Evolutionary conservation across 2,329 filamentous ascomycete species (phyloP), one percentile per base, ranked within the genome.

Genomic region (Plenodomus biglobosus): DNA sequence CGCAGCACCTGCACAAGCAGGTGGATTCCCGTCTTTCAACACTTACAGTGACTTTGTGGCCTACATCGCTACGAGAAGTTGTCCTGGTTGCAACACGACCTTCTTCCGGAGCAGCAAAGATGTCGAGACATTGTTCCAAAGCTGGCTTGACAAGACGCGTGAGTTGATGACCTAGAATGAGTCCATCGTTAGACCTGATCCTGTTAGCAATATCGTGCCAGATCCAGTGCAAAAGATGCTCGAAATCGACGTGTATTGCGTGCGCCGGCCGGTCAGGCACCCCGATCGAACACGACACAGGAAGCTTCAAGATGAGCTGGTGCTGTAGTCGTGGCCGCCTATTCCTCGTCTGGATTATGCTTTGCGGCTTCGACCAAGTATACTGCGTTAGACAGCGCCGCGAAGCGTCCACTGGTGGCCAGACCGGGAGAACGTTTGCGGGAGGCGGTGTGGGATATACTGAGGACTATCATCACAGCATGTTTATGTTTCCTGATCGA

Each of bases 291-390:
- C 35, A 48, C 2, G 44, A 38, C 10, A 17, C 19, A 7, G 44
- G 40, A 1, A 43, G 11, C 27, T 32, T 32, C 36, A 46, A 42
- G 18, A 34, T 61, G 8, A 41, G 37, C 17, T 70, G 64, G 66
- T 70, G 69, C 52, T 72, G 70, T 44, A 62, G 64, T 22, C 42
- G 55, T 2, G 65, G 64, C 17, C 55, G 64, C 3, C 21, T 70
- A 7, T 65, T 66, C 47, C 42, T 62, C 19, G 62, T 71, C 21
- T 74, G 67, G 68, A 53, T 61, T 2, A 38, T 71, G 11, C 57
- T 74, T 2, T 69, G 63, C 40, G 64, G 64, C 11, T 67, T 65
- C 40, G 71, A 74, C 43, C 46, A 58, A 11, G 30, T 56, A 24
- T 60, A 60, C 42, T 52, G 59, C 21, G 30, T n/a, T 10, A 27